A percentile compares a stretch with the other conserved stretches of the same genome.
phyloP scores from a whole-genome alignment of 202 grass and related monocot species.

The Dendrocalamus latiflorus region DNA sequence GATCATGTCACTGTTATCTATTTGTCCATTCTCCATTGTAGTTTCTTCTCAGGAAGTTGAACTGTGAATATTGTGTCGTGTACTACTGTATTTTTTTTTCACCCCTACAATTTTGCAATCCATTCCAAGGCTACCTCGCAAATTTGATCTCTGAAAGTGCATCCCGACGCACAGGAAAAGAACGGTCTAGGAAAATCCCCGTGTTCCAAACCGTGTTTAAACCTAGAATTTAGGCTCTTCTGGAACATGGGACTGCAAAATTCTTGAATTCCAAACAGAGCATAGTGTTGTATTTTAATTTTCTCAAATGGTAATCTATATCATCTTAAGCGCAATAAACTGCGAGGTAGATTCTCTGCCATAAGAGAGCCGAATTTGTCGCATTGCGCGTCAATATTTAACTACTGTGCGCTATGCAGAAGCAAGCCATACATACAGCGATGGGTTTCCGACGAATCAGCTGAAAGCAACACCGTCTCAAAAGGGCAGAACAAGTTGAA shows the following conservation, averaged over 20 bases:
- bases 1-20: neutral
- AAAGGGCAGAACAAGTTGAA: neutral
- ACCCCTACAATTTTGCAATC: neutral
- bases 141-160: neutral
- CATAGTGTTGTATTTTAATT: neutral
- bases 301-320: neutral
- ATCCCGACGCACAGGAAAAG: neutral
- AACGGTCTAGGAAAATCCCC: neutral
- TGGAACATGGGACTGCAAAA: too few species aligned
- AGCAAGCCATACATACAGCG: neutral
- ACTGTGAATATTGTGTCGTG: conserved; percentile 16
- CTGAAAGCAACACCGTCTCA: neutral
- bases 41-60: neutral
- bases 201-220: too few species aligned
- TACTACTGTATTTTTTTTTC: neutral
- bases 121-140: neutral
- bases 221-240: too few species aligned
- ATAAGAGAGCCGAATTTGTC: neutral
- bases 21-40: conserved; percentile 16
- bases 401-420: neutral
- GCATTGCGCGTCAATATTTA: neutral
- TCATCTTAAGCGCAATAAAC: neutral
- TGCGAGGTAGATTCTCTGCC: neutral
- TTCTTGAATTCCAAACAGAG: too few species aligned
- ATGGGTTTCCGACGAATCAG: neutral